phyloP scores from a whole-genome alignment of 139 green algal species.

The Spirogloea muscicola region DNA sequence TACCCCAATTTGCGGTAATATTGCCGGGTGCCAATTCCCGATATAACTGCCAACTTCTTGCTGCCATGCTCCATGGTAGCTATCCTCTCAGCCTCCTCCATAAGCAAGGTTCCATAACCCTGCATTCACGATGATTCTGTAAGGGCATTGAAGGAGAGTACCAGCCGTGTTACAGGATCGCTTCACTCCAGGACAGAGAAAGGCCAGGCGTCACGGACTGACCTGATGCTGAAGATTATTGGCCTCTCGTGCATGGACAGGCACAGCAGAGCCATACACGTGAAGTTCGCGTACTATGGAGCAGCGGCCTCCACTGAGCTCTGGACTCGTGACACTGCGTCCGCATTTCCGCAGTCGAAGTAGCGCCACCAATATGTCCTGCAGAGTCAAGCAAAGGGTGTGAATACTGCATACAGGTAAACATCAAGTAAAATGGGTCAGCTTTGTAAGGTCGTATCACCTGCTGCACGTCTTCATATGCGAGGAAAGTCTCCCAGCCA shows the following conservation, averaged over 20 bases:
- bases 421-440: too few species aligned
- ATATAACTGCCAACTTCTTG: slow-evolving; percentile 85
- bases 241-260: slow-evolving; percentile 75
- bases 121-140: neutral
- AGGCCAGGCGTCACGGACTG: neutral
- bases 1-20: slow-evolving; percentile 88
- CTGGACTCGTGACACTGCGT: slow-evolving; percentile 39
- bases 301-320: slow-evolving; percentile 63
- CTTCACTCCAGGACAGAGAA: neutral
- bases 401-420: too few species aligned
- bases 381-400: too few species aligned
- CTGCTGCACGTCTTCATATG: slow-evolving; percentile 86
- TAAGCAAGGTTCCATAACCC: slow-evolving; percentile 85
- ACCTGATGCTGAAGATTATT: slow-evolving; percentile 83
- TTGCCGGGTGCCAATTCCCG: slow-evolving; percentile 87
- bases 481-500: slow-evolving; percentile 96
- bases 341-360: slow-evolving; percentile 58
- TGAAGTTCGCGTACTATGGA: slow-evolving; percentile 94
- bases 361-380: slow-evolving; percentile 89
- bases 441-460: too few species aligned
- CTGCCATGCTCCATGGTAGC: slow-evolving; percentile 76
- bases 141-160: neutral
- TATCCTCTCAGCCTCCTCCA: slow-evolving; percentile 88
- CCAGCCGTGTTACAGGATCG: neutral
- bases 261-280: slow-evolving; percentile 90